These are phyloP conservation scores for Symbiotaphrina buchneri DNA, from an alignment of 495 filamentous ascomycete species.

Conservation along the genomic window DNA sequence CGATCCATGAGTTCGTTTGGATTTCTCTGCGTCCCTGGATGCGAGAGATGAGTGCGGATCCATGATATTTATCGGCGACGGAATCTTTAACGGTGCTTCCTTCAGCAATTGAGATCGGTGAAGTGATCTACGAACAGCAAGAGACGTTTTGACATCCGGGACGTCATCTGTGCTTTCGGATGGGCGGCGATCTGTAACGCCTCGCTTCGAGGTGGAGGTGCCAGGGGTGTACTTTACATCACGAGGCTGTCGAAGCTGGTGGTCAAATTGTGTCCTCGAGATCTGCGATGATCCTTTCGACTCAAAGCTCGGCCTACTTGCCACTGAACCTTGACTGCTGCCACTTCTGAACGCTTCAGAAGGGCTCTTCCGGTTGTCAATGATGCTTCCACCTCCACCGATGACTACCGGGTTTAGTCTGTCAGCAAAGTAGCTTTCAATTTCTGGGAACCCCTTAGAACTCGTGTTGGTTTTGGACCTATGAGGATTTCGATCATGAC, in stretches of 20 bases:
- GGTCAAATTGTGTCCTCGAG: slow-evolving; percentile 2
- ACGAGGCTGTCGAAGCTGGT: background rate
- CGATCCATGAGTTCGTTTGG: too few relatives aligned
- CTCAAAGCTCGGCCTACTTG: slow-evolving; percentile 8
- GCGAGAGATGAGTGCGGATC: slow-evolving; percentile 10
- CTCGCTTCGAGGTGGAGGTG: background rate
- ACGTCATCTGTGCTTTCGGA: too few relatives aligned
- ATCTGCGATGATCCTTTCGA: slow-evolving; percentile 3
- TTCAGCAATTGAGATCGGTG: slow-evolving; percentile 9
- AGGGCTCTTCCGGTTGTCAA: background rate
- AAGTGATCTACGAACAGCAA: slow-evolving; percentile 10
- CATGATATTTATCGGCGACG: slow-evolving; percentile 11
- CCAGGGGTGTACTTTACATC: background rate
- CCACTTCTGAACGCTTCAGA: background rate
- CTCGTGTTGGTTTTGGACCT: slow-evolving; percentile 24
- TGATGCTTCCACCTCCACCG: slow-evolving; percentile 44
- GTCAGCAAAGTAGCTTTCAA: slow-evolving; percentile 50
- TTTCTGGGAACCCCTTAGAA: slow-evolving; percentile 25
- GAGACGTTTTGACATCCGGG: too few relatives aligned
- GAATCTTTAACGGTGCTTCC: slow-evolving; percentile 5
- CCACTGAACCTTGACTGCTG: slow-evolving; percentile 6
- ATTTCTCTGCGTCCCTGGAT: slow-evolving; percentile 10
- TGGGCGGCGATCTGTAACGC: background rate
- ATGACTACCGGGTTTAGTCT: slow-evolving; percentile 77
- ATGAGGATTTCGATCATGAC: slow-evolving; percentile 19